phyloP scores from a whole-genome alignment of 495 filamentous ascomycete genomes.

The Cercophora samala region DNA sequence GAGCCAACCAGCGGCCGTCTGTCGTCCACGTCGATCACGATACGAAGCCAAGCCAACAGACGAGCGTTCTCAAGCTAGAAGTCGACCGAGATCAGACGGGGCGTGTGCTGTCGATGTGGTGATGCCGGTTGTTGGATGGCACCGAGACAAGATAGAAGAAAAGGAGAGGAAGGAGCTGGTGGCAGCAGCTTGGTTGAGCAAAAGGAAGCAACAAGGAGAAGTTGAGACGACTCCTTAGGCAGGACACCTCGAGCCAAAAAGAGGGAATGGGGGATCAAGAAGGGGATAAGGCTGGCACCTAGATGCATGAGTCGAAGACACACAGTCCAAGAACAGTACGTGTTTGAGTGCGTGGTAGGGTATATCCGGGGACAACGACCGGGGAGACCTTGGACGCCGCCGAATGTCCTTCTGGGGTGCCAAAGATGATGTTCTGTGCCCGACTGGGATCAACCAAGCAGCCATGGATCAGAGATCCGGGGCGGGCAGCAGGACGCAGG shows the following conservation, averaged over 20 bases:
- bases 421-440: slow-evolving; percentile 8
- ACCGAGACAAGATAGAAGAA: slow-evolving; percentile 10
- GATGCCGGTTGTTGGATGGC: neutral
- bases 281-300: slow-evolving; percentile 29
- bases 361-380: slow-evolving; percentile 31
- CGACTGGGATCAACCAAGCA: slow-evolving; percentile 17
- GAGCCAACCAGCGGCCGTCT: slow-evolving; percentile 6
- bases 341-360: slow-evolving; percentile 33
- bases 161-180: slow-evolving; percentile 21
- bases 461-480: slow-evolving; percentile 19
- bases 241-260: slow-evolving; percentile 13
- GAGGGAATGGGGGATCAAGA: slow-evolving; percentile 16
- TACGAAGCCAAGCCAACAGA: neutral
- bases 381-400: slow-evolving; percentile 21
- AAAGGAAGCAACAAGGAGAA: slow-evolving; percentile 17
- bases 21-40: slow-evolving; percentile 1
- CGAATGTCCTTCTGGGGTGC: slow-evolving; percentile 4
- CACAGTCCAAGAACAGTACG: slow-evolving; percentile 33
- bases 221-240: slow-evolving; percentile 18
- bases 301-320: slow-evolving; percentile 31
- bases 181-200: slow-evolving; percentile 19
- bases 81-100: neutral
- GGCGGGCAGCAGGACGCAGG: slow-evolving; percentile 8
- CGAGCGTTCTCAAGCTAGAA: neutral
- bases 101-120: neutral